Conservation (phyloP, 306 rosid genomes). For the Prunus persica region DNA sequence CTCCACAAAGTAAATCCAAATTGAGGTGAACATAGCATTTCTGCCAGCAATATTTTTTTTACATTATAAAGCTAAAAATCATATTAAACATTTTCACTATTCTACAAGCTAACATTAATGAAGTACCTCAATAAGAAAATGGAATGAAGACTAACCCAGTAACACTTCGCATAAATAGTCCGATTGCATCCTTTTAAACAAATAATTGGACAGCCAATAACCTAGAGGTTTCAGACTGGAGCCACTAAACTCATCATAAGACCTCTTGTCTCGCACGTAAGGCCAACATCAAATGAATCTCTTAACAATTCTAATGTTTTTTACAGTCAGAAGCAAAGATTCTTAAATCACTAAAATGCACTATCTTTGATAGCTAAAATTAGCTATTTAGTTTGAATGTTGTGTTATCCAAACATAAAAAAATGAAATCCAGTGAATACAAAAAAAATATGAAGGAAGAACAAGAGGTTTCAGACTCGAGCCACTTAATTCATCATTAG, state of each 20-base stretch:
- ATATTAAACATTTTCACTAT: neutral
- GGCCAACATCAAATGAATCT: neutral
- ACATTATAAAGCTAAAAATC: neutral
- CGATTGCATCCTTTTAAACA: neutral
- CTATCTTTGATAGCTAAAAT: neutral
- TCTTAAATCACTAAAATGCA: neutral
- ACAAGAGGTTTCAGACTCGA: neutral
- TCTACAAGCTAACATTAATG: neutral
- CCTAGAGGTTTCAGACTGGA: neutral
- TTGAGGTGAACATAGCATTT: neutral
- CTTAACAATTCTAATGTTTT: neutral
- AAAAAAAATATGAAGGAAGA: neutral
- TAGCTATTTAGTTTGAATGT: neutral
- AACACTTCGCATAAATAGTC: neutral
- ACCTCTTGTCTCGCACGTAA: neutral
- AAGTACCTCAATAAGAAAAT: neutral
- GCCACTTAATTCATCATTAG: neutral
- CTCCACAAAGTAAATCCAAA: neutral
- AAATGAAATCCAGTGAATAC: neutral
- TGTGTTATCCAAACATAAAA: neutral
- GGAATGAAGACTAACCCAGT: neutral
- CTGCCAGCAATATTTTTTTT: neutral
- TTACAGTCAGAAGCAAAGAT: neutral
- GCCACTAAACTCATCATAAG: neutral
- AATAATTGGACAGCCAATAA: neutral